Evolutionary conservation across 441 rosid genomes (phyloP), one percentile per base, ranked within the genome.

Genomic region (Syzygium malaccense): DNA sequence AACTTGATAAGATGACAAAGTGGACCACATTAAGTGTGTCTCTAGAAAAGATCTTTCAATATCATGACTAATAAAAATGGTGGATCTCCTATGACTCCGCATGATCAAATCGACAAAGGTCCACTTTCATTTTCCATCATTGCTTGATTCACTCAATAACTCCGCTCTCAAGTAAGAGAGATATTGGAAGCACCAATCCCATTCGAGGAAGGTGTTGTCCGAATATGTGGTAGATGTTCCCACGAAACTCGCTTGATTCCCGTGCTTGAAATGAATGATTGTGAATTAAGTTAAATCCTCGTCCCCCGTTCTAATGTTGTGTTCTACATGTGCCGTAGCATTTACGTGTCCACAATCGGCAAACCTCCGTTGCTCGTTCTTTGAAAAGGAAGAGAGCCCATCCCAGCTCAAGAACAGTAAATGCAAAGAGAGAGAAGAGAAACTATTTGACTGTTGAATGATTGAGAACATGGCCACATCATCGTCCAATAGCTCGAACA

Each of bases 281-380:
- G 0, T 6, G 15, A 58, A 58, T 26, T n/a, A 58, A 58, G n/a
- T 13, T 14, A 0, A 2, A 58, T 58, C 1, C 64, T 26, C 30
- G 26, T 12, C 64, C 64, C 1, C 26, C 30, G 7, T 58, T 26
- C 30, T 2, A 26, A 58, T 58, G 53, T 1, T 58, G 64, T 26
- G 15, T 4, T 58, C 12, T 58, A 26, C 64, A 30, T 58, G 28
- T 58, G 53, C 17, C 30, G 3, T 26, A 3, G 30, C 64, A 26
- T 3, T 1, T n/a, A 58, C 64, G 7, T 26, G 64, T 58, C 26
- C 30, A 58, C 2, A 14, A 4, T 58, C 28, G 0, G 64, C 64
- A 4, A 58, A 30, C 64, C 64, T 58, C 28, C 64, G 64, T 58
- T 30, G 30, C 64, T 58, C 64, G 64, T 12, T 26, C 30, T 58